Percentiles rank a stretch among this genome's conserved stretches.
Conservation (phyloP, 2,329 filamentous ascomycete species). For the Scortechinia acanthostroma region DNA sequence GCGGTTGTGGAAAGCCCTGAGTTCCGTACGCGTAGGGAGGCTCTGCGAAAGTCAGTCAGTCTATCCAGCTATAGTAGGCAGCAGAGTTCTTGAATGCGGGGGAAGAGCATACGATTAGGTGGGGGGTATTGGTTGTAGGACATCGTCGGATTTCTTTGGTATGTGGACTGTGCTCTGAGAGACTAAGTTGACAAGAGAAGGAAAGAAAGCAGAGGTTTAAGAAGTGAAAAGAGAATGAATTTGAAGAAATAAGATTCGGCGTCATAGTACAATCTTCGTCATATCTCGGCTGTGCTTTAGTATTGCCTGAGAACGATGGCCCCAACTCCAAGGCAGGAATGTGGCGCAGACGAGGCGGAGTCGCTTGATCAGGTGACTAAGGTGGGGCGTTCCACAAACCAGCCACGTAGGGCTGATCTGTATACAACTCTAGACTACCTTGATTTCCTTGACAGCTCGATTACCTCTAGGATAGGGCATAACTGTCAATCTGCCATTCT, state of each 20-base stretch:
- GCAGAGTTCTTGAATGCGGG: not conserved
- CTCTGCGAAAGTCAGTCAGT: conserved; percentile 14
- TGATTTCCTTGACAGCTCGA: no score
- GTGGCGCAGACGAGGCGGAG: no score
- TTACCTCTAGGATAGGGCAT: no score
- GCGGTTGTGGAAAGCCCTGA: conserved; percentile 8
- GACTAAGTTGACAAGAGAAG: not conserved
- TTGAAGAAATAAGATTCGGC: not conserved
- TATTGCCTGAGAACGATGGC: no score
- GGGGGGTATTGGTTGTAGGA: not conserved
- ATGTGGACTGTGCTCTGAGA: not conserved
- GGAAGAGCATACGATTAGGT: not conserved
- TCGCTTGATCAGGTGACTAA: no score
- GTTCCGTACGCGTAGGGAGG: conserved; percentile 8
- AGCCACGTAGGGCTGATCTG: no score
- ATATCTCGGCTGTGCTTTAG: no score
- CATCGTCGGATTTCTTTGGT: not conserved
- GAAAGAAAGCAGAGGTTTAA: not conserved
- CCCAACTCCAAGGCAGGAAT: no score
- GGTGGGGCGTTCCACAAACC: no score
- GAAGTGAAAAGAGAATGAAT: not conserved
- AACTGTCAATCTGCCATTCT: no score
- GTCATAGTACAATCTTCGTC: no score
- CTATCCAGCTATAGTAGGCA: conserved; percentile 16
- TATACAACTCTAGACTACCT: no score